phyloP scores from a whole-genome alignment of 352 stramenopile genomes.

The Thalassiosira exigua region DNA sequence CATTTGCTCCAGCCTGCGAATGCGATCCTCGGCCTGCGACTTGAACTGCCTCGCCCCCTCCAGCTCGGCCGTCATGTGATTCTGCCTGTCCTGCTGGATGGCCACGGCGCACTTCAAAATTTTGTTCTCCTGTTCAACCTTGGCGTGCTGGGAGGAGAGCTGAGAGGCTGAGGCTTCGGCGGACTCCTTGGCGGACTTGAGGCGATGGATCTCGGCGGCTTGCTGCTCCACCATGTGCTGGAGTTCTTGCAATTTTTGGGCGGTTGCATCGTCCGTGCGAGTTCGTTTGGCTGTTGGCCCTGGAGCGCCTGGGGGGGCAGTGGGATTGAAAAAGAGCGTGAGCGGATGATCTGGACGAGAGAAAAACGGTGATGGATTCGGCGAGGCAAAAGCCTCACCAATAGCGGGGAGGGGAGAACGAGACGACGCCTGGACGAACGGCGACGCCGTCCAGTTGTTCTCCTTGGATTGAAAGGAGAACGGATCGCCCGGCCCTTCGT shows the following conservation, averaged over 20 bases:
- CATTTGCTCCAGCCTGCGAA: conserved; percentile 81
- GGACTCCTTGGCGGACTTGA: conserved; percentile 70
- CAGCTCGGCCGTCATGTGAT: conserved; percentile 68
- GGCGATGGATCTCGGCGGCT: conserved; percentile 66
- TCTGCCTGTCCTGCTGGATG: conserved; percentile 81
- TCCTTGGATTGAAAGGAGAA: conserved; percentile 47
- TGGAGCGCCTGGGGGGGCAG: neutral
- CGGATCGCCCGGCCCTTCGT: conserved; percentile 9
- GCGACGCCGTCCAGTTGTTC: conserved; percentile 35
- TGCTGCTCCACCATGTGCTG: conserved; percentile 70
- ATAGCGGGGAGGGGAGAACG: conserved; percentile 4
- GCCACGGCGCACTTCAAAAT: conserved; percentile 78
- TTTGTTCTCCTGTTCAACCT: conserved; percentile 75
- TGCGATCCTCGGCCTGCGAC: conserved; percentile 67
- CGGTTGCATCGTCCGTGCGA: conserved; percentile 8
- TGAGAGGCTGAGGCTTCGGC: conserved; percentile 35
- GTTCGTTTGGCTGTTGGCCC: conserved; percentile 9
- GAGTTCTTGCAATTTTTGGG: conserved; percentile 57
- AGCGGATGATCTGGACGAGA: neutral
- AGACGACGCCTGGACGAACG: conserved; percentile 11
- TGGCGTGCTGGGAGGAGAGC: conserved; percentile 67
- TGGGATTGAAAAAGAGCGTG: neutral
- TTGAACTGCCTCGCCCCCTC: conserved; percentile 67
- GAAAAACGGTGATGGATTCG: too few relatives aligned
- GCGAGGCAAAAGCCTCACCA: conserved; percentile 16